Conservation (phyloP, 2,329 filamentous ascomycete genomes). For the Talaromyces piceae region DNA sequence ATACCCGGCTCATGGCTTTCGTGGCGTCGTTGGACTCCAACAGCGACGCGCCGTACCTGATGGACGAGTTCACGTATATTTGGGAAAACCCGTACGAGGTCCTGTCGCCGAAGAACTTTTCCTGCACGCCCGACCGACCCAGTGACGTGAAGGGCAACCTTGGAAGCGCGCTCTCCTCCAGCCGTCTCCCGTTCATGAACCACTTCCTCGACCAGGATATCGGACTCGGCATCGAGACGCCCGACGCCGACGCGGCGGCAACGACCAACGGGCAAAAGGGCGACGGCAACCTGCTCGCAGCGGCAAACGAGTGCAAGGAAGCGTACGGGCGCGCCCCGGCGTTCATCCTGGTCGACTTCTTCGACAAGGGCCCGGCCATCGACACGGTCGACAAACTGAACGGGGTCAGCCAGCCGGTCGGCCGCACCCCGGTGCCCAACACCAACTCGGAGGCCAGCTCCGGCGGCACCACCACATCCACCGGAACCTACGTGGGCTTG, state of each 20-base stretch:
- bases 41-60: conserved; percentile 34
- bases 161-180: conserved; percentile 45
- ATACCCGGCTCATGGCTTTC: conserved; percentile 62
- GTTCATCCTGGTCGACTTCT: conserved; percentile 75
- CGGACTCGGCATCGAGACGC: conserved; percentile 49
- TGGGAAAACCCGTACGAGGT: conserved; percentile 70
- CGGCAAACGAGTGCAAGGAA: conserved; percentile 45
- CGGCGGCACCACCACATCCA: conserved; percentile 22
- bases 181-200: conserved; percentile 66
- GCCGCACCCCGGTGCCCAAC: conserved; percentile 30
- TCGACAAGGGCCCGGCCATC: conserved; percentile 63
- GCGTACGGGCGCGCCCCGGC: conserved; percentile 59
- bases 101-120: conserved; percentile 56
- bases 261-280: conserved; percentile 60
- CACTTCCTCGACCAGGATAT: conserved; percentile 64
- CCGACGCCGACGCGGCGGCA: conserved; percentile 52
- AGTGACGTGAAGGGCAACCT: conserved; percentile 42
- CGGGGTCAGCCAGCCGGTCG: conserved; percentile 40
- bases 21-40: conserved; percentile 46
- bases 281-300: conserved; percentile 44
- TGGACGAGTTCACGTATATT: conserved; percentile 42
- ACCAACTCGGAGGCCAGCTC: conserved; percentile 18
- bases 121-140: conserved; percentile 64
- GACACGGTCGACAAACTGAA: conserved; percentile 63
- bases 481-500: conserved; percentile 32